A percentile compares a stretch with the other conserved stretches of the same genome.
phyloP scores from a whole-genome alignment of 768 basidiomycete species.

The Neoboletus brunneissimus region DNA sequence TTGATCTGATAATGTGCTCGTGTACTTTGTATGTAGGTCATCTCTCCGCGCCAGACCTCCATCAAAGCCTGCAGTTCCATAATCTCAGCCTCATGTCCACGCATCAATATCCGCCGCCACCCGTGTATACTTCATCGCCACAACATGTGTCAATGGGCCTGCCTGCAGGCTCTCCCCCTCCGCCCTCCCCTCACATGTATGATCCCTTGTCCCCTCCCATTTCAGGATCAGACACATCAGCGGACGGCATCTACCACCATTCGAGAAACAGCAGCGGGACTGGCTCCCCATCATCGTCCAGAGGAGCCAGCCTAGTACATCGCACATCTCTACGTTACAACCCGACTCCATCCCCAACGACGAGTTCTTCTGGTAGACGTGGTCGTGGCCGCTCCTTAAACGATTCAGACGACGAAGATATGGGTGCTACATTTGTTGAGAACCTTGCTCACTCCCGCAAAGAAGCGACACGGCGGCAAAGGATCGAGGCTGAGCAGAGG shows the following conservation, averaged over 20 bases:
- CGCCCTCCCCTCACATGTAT: slow-evolving; percentile 76
- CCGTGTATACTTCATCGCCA: slow-evolving; percentile 58
- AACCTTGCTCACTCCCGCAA: slow-evolving; percentile 76
- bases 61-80: slow-evolving; percentile 60
- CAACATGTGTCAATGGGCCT: slow-evolving; percentile 69
- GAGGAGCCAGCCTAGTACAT: slow-evolving; percentile 75
- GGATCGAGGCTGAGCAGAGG: slow-evolving; percentile 89
- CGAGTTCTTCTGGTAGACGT: slow-evolving; percentile 66
- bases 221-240: slow-evolving; percentile 88
- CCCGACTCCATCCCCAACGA: slow-evolving; percentile 76
- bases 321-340: slow-evolving; percentile 68
- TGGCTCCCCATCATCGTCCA: slow-evolving; percentile 75
- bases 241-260: slow-evolving; percentile 74
- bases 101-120: slow-evolving; percentile 58
- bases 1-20: slow-evolving; percentile 62
- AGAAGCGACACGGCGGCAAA: slow-evolving; percentile 78
- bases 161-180: slow-evolving; percentile 66
- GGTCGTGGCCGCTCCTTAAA: slow-evolving; percentile 63
- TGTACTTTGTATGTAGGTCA: slow-evolving; percentile 55
- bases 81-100: slow-evolving; percentile 64
- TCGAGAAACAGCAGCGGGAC: slow-evolving; percentile 71
- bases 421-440: slow-evolving; percentile 67
- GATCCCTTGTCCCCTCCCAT: slow-evolving; percentile 82
- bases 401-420: slow-evolving; percentile 75
- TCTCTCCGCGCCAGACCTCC: slow-evolving; percentile 63